Base-by-base conservation (phyloP, 495 filamentous ascomycete species). In the Penicillium cataractarum region DNA sequence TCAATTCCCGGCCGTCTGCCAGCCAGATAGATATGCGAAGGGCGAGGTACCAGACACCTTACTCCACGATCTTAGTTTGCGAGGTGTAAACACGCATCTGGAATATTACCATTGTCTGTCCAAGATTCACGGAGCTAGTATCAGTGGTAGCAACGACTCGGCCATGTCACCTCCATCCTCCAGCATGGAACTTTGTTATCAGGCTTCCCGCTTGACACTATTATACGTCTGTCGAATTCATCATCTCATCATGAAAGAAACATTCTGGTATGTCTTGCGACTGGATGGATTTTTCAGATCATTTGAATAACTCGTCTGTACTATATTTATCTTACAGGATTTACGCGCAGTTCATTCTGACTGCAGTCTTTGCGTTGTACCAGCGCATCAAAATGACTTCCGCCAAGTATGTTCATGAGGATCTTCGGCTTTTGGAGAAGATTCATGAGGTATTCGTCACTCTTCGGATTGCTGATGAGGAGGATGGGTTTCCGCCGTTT, bases 91-190 rank as follows among this genome's bases (percentile, higher is more conserved):
- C 29, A 54, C 21, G 4, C 51, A 54, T 19, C 21, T 54, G 29
- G 51, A 54, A 12, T 54, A 54, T 29, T 54, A 54, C 19, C 51
- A 54, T 54, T 54, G 51, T 19, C 29, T 54, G 8, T 26, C 51
- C 29, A 54, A 54, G 29, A 54, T 54, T 33, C 51, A 54, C 12
- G 51, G 51, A 2, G 51, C 51, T 2, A n/a, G 51, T 22, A 54
- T 35, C 29, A 54, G 27, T 3, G 26, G 50, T 4, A 29, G 13
- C 26, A 32, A 21, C 21, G 21, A 9, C n/a, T 54, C 51, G 6
- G n/a, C 19, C 1, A 21, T n/a, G 31, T 54, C 51, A 24, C 51
- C 31, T 22, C 51, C 51, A 21, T 54, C 51, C 2, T 54, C 51
- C 19, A 54, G 51, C 24, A 35, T 54, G 29, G 51, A 54, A 17